Conservation (phyloP, 2,329 filamentous ascomycete genomes). For the Penicillium griseofulvum region DNA sequence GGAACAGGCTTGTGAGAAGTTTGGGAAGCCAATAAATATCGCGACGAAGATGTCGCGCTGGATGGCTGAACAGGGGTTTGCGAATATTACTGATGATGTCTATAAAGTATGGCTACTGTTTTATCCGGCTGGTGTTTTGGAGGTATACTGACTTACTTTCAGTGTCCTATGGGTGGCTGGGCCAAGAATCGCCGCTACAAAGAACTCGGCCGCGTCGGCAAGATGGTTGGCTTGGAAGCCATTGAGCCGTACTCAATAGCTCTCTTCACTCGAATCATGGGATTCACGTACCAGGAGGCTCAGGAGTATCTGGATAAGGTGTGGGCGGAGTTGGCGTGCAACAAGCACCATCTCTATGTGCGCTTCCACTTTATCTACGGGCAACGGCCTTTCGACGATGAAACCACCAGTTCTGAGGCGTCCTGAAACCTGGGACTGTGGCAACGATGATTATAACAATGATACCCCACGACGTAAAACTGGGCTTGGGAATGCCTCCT, state of each 20-base stretch:
- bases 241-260: constrained; percentile 41
- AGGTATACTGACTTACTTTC: constrained; percentile 5
- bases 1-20: constrained; percentile 29
- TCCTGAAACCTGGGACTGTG: background rate
- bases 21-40: constrained; percentile 38
- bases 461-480: background rate
- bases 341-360: constrained; percentile 29
- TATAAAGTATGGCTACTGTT: constrained; percentile 30
- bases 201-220: constrained; percentile 35
- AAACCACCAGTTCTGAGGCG: background rate
- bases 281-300: constrained; percentile 32
- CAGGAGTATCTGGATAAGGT: constrained; percentile 30
- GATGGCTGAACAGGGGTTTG: constrained; percentile 34
- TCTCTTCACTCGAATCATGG: constrained; percentile 39
- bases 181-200: constrained; percentile 34
- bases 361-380: constrained; percentile 35
- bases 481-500: background rate
- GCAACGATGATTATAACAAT: background rate
- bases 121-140: background rate
- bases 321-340: constrained; percentile 25
- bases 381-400: constrained; percentile 27
- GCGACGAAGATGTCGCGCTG: constrained; percentile 28
- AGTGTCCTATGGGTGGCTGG: constrained; percentile 38
- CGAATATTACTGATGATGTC: constrained; percentile 33
- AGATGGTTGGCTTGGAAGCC: constrained; percentile 30